phyloP scores from a whole-genome alignment of 1,139 yeast genomes.

The Pichia sp. region DNA sequence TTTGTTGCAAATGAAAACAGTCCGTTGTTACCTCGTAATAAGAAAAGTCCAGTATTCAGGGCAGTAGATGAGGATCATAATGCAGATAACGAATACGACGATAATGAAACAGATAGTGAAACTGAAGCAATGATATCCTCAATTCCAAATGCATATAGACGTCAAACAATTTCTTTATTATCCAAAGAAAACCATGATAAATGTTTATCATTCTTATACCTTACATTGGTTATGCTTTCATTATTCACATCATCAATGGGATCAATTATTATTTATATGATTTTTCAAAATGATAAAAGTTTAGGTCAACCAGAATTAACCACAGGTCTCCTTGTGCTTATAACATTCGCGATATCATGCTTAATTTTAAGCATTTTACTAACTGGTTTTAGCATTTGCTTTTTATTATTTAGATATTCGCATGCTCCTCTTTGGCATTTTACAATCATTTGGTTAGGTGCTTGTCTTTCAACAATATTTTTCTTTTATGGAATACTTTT shows the following conservation, averaged over 20 bases:
- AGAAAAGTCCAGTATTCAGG: constrained; percentile 9
- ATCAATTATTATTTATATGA: constrained; percentile 34
- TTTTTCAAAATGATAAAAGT: constrained; percentile 14
- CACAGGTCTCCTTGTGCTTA: constrained; percentile 18
- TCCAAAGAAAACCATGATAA: constrained; percentile 36
- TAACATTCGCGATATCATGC: constrained; percentile 26
- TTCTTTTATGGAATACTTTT: constrained; percentile 14
- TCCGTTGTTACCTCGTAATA: constrained; percentile 6
- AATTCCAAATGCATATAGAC: not conserved
- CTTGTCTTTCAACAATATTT: constrained; percentile 13
- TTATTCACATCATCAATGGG: constrained; percentile 42
- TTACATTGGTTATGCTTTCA: constrained; percentile 37
- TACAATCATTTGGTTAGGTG: constrained; percentile 23
- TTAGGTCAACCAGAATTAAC: constrained; percentile 8
- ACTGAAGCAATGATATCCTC: constrained; percentile 6
- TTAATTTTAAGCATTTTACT: constrained; percentile 24
- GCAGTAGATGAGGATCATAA: constrained; percentile 5
- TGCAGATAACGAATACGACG: constrained; percentile 12
- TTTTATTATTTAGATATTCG: constrained; percentile 24
- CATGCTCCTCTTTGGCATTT: constrained; percentile 30
- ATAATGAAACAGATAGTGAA: constrained; percentile 15
- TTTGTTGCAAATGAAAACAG: too few relatives aligned
- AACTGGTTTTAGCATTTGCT: constrained; percentile 25
- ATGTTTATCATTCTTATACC: constrained; percentile 41
- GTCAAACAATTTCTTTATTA: constrained; percentile 5